Evolutionary conservation across 2,329 filamentous ascomycete genomes (phyloP), one percentile per base, ranked within the genome.

Genomic region (Aspergillus clavatus): DNA sequence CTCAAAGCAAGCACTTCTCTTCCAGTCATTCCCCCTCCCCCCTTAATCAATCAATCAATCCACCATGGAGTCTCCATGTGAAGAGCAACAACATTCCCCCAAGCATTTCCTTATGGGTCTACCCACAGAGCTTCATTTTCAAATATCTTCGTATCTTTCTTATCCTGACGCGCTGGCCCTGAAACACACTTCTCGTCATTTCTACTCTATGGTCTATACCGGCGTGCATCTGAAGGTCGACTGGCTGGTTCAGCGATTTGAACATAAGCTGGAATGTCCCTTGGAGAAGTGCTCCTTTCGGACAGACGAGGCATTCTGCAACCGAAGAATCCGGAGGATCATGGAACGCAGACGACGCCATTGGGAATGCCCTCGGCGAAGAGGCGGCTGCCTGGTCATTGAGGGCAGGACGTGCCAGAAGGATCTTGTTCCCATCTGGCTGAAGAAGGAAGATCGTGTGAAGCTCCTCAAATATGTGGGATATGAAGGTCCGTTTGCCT

Each of bases 141-240:
- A 80, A 40, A 82, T 87, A 44, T 71, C 78, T 24, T 61, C 72
- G 8, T 70, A 79, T 43, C 78, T 87, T 47, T 76, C 76, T 24
- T 87, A 87, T 50, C 84, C 84, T 0, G 84, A 88, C 50, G 84
- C 84, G 0, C 73, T 87, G 1, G 83, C 83, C 0, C 69, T 87
- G 12, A 87, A 87, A 58, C 83, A 87, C 60, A 78, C 78, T 16
- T 81, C 70, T 58, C 74, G 75, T 46, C 74, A 84, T 58, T 83
- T 87, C 62, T 83, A 82, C 67, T 57, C 63, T 38, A 65, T 86
- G 1, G 81, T 87, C 49, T 75, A 83, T 61, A 87, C 84, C 0
- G 82, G 81, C 27, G 71, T 87, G 23, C 64, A 72, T 22, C 71
- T 86, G 36, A 86, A 87, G 60, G 76, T 87, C 10, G 76, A 79